Evolutionary conservation across 768 basidiomycete species (phyloP).

Genomic region (Podaxis pistillaris): DNA sequence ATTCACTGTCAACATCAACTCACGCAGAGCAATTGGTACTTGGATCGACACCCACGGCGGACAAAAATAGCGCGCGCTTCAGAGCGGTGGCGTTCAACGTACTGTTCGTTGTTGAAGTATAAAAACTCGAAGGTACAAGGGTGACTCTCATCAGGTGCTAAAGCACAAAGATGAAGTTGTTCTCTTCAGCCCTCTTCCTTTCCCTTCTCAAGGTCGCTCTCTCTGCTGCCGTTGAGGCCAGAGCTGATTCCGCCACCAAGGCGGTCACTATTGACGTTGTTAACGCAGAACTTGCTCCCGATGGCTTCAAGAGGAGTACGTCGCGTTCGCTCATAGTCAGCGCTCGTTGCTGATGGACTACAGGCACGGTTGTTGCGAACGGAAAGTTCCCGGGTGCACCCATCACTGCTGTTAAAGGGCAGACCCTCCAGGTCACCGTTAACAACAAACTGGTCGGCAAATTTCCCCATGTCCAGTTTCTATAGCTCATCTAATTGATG

Average conservation of each 20-base stretch:
- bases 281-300: conserved; percentile 40
- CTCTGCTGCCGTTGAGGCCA: neutral
- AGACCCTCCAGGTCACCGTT: neutral
- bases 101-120: neutral
- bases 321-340: neutral
- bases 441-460: conserved; percentile 5
- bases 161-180: neutral
- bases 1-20: neutral
- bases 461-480: conserved; percentile 23
- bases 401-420: conserved; percentile 28
- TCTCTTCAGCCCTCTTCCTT: neutral
- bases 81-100: neutral
- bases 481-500: conserved; percentile 1
- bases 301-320: conserved; percentile 32
- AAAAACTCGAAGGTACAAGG: neutral
- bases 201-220: conserved; percentile 3
- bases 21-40: neutral
- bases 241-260: neutral
- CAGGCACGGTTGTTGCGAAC: conserved; percentile 26
- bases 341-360: neutral
- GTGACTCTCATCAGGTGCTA: neutral
- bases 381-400: conserved; percentile 30
- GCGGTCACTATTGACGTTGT: conserved; percentile 30
- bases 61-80: neutral
- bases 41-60: neutral